Evolutionary conservation across 2,329 filamentous ascomycete species (phyloP).

Genomic region (Ophiostoma quercus): DNA sequence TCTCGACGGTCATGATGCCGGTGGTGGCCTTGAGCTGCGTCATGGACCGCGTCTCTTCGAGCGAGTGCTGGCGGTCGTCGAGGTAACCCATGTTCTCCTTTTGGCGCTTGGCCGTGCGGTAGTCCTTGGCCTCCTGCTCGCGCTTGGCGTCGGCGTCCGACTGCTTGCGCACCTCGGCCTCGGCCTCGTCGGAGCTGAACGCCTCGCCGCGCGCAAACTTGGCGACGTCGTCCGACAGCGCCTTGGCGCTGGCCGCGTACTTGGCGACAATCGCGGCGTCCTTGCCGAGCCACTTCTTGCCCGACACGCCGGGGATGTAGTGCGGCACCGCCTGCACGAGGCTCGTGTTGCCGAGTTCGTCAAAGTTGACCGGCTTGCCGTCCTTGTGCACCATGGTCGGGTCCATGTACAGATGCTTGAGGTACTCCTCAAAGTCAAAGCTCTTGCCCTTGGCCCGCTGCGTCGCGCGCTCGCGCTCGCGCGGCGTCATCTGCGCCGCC

Average conservation of each 20-base stretch:
- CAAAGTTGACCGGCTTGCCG: slow-evolving; percentile 23
- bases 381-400: slow-evolving; percentile 36
- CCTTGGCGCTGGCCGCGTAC: slow-evolving; percentile 9
- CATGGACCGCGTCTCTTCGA: slow-evolving; percentile 11
- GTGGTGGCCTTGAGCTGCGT: slow-evolving; percentile 47
- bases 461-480: slow-evolving; percentile 31
- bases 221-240: slow-evolving; percentile 14
- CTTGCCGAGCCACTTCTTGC: slow-evolving; percentile 15
- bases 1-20: slow-evolving; percentile 49
- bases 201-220: slow-evolving; percentile 12
- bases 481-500: slow-evolving; percentile 26
- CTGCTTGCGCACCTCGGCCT: slow-evolving; percentile 9
- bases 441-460: slow-evolving; percentile 26
- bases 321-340: slow-evolving; percentile 47
- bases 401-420: slow-evolving; percentile 36
- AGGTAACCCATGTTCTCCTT: slow-evolving; percentile 10
- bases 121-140: slow-evolving; percentile 47
- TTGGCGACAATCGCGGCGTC: slow-evolving; percentile 4
- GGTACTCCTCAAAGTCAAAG: slow-evolving; percentile 17
- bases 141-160: slow-evolving; percentile 46
- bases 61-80: slow-evolving; percentile 10
- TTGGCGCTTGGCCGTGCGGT: slow-evolving; percentile 26
- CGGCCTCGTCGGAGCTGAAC: neutral
- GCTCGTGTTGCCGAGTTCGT: slow-evolving; percentile 38
- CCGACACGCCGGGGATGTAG: slow-evolving; percentile 48